Evolutionary conservation across 768 basidiomycete genomes (phyloP).

Genomic region (Rhodotorula kratochvilovae): DNA sequence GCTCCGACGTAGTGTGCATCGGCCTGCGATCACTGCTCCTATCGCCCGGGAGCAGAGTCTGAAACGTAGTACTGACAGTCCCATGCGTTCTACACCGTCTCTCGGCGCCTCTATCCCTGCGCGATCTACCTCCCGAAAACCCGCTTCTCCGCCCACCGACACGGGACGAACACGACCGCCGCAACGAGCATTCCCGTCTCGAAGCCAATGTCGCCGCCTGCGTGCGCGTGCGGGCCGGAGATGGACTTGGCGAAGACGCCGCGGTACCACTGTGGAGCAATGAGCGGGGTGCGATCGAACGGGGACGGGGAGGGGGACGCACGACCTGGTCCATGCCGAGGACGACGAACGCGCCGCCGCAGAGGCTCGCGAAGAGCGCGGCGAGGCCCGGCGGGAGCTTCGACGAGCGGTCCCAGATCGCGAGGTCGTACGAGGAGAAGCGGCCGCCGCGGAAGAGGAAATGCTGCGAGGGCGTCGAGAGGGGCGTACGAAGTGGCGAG

Average conservation of each 20-base stretch:
- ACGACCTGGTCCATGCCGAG: conserved; percentile 64
- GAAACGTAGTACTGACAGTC: too few relatives aligned
- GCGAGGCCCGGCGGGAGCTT: conserved; percentile 62
- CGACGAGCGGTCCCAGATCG: conserved; percentile 57
- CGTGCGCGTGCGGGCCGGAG: not conserved
- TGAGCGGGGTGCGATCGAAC: not conserved
- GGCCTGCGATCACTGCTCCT: too few relatives aligned
- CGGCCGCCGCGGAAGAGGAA: conserved; percentile 58
- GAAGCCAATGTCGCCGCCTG: conserved; percentile 66
- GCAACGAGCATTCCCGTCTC: conserved; percentile 45
- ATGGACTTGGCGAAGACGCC: conserved; percentile 61
- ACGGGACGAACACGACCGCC: conserved; percentile 10
- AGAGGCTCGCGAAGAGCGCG: conserved; percentile 55
- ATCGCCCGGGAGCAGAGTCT: too few relatives aligned
- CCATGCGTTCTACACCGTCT: too few relatives aligned
- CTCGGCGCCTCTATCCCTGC: not conserved
- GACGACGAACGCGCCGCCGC: conserved; percentile 58
- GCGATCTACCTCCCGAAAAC: conserved; percentile 19
- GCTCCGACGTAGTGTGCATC: too few relatives aligned
- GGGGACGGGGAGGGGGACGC: not conserved
- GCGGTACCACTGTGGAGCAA: conserved; percentile 57
- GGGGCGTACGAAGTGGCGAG: too few relatives aligned
- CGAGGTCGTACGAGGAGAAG: conserved; percentile 54
- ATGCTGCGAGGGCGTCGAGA: conserved; percentile 55
- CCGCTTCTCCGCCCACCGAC: conserved; percentile 20